Conservation (phyloP, 768 basidiomycete species). For the Tephrocybe sp. region DNA sequence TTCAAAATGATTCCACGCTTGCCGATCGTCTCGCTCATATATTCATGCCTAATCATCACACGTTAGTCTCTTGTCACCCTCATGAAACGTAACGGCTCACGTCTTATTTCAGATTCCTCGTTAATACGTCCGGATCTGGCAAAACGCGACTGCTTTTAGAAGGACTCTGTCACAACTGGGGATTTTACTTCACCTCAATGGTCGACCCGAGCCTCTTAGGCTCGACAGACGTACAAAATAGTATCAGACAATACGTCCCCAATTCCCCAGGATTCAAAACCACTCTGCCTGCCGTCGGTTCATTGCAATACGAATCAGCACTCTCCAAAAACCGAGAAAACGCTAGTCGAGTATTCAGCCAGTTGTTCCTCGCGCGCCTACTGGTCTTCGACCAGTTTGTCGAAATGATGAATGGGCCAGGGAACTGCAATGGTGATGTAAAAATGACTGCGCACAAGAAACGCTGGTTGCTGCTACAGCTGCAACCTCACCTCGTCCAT, state of each 20-base stretch:
- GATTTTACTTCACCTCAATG: constrained; percentile 45
- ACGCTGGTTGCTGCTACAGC: constrained; percentile 42
- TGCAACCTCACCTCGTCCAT: constrained; percentile 35
- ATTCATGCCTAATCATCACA: constrained; percentile 43
- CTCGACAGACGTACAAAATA: constrained; percentile 41
- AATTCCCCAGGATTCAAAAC: constrained; percentile 29
- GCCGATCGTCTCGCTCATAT: constrained; percentile 35
- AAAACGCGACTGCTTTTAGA: constrained; percentile 44
- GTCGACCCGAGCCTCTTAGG: constrained; percentile 43
- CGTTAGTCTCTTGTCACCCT: constrained; percentile 28
- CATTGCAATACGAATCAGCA: constrained; percentile 28
- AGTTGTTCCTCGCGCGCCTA: constrained; percentile 39
- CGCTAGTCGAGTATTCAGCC: constrained; percentile 34
- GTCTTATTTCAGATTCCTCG: constrained; percentile 31
- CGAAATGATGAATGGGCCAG: constrained; percentile 26
- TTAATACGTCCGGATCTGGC: constrained; percentile 48
- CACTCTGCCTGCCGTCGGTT: constrained; percentile 29
- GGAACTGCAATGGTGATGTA: constrained; percentile 4
- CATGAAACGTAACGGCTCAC: not conserved
- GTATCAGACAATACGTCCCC: constrained; percentile 36
- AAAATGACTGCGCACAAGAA: constrained; percentile 23
- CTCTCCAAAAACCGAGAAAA: constrained; percentile 36
- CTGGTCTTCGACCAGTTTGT: constrained; percentile 38
- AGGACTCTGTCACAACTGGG: constrained; percentile 44
- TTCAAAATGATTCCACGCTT: constrained; percentile 28